Percentiles rank a stretch among this genome's conserved stretches.
Conservation (phyloP, 129 eudicot genomes). For the Rutidosis leptorrhynchoides region DNA sequence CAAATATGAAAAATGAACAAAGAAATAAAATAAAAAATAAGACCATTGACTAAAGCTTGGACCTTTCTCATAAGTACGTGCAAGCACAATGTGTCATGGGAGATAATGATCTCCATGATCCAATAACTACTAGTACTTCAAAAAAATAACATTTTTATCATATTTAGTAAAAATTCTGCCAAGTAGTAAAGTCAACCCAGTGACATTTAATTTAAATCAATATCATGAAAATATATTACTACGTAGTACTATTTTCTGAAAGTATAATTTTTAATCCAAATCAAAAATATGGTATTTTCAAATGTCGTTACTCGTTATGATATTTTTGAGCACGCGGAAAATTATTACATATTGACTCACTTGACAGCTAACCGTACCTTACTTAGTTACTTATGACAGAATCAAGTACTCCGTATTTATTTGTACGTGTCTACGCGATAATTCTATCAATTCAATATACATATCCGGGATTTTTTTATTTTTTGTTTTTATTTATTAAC, state of each 20-base stretch:
- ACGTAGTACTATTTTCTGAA: neutral
- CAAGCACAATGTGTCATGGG: slow-evolving; percentile 24
- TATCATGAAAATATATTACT: neutral
- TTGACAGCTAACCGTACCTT: neutral
- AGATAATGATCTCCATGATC: slow-evolving; percentile 10
- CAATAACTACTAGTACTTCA: neutral
- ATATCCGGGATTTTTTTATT: neutral
- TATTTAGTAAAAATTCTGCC: neutral
- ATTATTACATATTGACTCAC: slow-evolving; percentile 4
- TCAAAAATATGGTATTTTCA: too few species aligned
- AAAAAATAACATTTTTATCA: neutral
- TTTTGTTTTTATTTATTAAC: neutral
- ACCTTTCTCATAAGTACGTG: slow-evolving; percentile 16
- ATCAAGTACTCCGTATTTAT: slow-evolving; percentile 13
- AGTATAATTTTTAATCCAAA: neutral
- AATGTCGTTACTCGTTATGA: slow-evolving; percentile 21
- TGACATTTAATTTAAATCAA: slow-evolving; percentile 7
- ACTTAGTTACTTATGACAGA: neutral
- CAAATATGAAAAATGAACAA: neutral
- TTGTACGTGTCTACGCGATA: neutral
- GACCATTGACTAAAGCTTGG: slow-evolving; percentile 3
- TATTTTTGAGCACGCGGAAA: slow-evolving; percentile 15
- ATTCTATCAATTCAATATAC: neutral
- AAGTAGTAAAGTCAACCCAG: slow-evolving; percentile 13
- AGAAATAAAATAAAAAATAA: too few species aligned